Percentiles rank a stretch among this genome's conserved stretches.
phyloP scores from a whole-genome alignment of 1,139 yeast genomes.

The Scheffersomyces quercinus region DNA sequence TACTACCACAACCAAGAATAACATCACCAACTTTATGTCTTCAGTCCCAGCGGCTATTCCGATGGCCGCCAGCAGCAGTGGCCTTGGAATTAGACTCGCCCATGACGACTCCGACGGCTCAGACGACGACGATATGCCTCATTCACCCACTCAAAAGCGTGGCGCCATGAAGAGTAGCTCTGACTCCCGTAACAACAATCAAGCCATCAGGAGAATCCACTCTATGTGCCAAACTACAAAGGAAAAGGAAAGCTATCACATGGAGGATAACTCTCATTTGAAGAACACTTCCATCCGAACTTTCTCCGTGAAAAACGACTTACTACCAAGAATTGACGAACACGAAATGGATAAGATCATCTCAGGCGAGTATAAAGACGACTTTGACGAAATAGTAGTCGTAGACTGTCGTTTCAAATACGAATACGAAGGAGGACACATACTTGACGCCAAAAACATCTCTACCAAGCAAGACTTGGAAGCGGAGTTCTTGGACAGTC shows the following conservation, averaged over 20 bases:
- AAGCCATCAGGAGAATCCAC: constrained; percentile 56
- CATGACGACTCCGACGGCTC: constrained; percentile 10
- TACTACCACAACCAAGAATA: constrained; percentile 1
- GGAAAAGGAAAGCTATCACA: constrained; percentile 31
- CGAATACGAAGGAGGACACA: constrained; percentile 92
- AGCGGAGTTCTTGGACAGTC: constrained; percentile 35
- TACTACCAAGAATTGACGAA: constrained; percentile 72
- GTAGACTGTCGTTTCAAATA: constrained; percentile 92
- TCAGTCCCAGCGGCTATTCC: background rate
- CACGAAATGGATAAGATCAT: constrained; percentile 64
- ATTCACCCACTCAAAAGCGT: constrained; percentile 6
- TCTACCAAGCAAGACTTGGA: constrained; percentile 72
- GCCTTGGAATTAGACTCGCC: background rate
- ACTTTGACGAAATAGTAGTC: constrained; percentile 61
- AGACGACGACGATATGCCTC: constrained; percentile 20
- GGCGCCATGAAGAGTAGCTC: background rate
- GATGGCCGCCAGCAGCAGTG: constrained; percentile 1
- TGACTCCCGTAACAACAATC: constrained; percentile 2
- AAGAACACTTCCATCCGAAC: constrained; percentile 43
- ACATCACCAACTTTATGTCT: background rate
- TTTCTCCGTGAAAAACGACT: constrained; percentile 57
- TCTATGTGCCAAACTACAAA: constrained; percentile 59
- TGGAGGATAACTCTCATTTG: constrained; percentile 42
- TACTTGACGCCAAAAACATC: constrained; percentile 76
- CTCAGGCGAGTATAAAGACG: constrained; percentile 51